Evolutionary conservation across 1,284 basidiomycete species (phyloP), one percentile per base, ranked within the genome.

Genomic region (Coniferiporia sulphurascens): DNA sequence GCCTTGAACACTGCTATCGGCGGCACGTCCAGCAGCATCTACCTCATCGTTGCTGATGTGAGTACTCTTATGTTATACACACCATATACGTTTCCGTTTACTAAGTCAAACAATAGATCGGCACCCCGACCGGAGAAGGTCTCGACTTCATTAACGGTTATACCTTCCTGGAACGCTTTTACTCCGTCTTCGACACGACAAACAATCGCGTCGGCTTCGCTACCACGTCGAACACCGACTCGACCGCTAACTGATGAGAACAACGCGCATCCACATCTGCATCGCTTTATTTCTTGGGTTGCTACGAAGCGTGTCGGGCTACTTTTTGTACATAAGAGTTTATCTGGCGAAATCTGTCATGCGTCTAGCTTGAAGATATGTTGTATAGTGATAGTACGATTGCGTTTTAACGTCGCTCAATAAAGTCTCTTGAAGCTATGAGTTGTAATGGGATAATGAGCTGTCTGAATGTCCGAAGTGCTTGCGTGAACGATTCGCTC

Each of bases 121-220:
- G 60, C 9, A 53, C 22, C 41, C 4, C 32, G 15, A 36, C 27
- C 34, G 53, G 53, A 6, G 22, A 36, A 32, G 53, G 53, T 13
- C 19, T 55, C 17, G 63, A 63, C 48, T 65, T 65, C 62, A 59
- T 61, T 48, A 65, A 65, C 48, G 64, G 64, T 15, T 55, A 48
- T 22, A 52, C 53, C 22, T 62, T 56, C 55, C 38, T 64, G 43
- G 64, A 65, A 50, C 59, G 59, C 27, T 62, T 63, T 52, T 65
- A 63, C 49, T 59, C 62, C 38, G 57, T 62, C 3, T 65, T 58
- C 48, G 64, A 65, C 51, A 60, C 62, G 1, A 50, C 54, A 5
- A 62, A 63, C 53, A 50, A 56, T 21, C 59, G 50, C 7, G 62
- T 65, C 36, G 64, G 64, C 32, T 54, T 65, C 32, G 64, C 64